Evolutionary conservation across 345 rosid genomes (phyloP).

Genomic region (Chamaenerion angustifolium): DNA sequence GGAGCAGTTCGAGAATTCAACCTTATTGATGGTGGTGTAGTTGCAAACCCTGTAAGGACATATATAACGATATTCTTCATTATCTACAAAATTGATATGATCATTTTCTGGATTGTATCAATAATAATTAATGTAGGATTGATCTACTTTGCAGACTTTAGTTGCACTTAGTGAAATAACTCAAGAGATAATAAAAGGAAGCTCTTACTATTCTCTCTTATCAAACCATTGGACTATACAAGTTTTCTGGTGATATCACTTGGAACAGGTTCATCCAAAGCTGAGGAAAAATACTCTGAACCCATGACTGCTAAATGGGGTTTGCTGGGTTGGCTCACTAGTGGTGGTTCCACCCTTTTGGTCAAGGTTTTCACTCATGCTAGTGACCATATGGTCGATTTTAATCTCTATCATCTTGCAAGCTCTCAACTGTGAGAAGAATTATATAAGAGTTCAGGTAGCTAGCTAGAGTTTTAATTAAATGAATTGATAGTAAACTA

Average conservation of each 20-base stretch:
- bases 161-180: constrained; percentile 52
- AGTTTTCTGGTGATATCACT: constrained; percentile 49
- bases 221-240: constrained; percentile 29
- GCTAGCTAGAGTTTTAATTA: too few relatives aligned
- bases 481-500: too few relatives aligned
- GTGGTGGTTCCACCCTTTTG: constrained; percentile 36
- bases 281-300: constrained; percentile 22
- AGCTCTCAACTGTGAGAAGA: constrained; percentile 40
- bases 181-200: constrained; percentile 30
- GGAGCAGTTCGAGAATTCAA: too few relatives aligned
- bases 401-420: constrained; percentile 34
- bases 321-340: constrained; percentile 34
- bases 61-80: too few relatives aligned
- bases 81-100: too few relatives aligned
- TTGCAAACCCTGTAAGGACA: too few relatives aligned
- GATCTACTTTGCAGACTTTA: too few relatives aligned
- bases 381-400: constrained; percentile 47
- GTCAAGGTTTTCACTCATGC: constrained; percentile 34
- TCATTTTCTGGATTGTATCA: too few relatives aligned
- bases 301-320: constrained; percentile 56
- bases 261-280: constrained; percentile 44
- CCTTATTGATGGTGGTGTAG: too few relatives aligned
- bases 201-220: constrained; percentile 27
- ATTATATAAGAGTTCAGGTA: constrained; percentile 63
- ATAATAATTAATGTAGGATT: too few relatives aligned